Percentiles rank a stretch among this genome's conserved stretches.
phyloP scores from a whole-genome alignment of 1,284 basidiomycete species.

The Cutaneotrichosporon dermatis region DNA sequence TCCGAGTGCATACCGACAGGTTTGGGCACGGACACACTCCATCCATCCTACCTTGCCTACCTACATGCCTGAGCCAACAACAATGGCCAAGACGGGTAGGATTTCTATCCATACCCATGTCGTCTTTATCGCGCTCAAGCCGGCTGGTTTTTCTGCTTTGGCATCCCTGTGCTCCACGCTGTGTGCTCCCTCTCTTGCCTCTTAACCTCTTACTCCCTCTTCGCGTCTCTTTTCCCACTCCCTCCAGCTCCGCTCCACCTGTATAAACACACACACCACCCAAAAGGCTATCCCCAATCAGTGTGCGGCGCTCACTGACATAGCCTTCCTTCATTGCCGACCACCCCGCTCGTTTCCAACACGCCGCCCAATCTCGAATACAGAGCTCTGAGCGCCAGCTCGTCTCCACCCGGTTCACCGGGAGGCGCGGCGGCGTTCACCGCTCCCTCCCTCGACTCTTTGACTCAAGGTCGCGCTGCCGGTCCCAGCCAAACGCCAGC shows the following conservation, averaged over 20 bases:
- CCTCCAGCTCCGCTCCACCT: too few relatives aligned
- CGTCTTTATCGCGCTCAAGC: too few relatives aligned
- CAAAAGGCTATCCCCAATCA: not conserved
- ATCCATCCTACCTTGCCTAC: too few relatives aligned
- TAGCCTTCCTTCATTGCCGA: constrained; percentile 34
- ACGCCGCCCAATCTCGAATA: constrained; percentile 2
- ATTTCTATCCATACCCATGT: too few relatives aligned
- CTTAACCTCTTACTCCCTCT: too few relatives aligned
- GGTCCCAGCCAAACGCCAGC: not conserved
- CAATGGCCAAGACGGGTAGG: too few relatives aligned
- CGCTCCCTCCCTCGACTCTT: not conserved
- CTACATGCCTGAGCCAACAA: too few relatives aligned
- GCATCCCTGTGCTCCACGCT: too few relatives aligned
- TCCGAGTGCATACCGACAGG: too few relatives aligned
- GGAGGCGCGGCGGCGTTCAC: not conserved
- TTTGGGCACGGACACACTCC: too few relatives aligned
- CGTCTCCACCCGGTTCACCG: constrained; percentile 29
- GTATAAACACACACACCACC: not conserved
- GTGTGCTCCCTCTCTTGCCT: too few relatives aligned
- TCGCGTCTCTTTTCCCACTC: not conserved
- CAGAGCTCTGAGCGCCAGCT: constrained; percentile 28
- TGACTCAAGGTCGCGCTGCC: not conserved
- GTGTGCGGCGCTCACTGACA: constrained; percentile 23
- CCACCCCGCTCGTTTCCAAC: constrained; percentile 11
- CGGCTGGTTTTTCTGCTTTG: too few relatives aligned